Percentiles rank a stretch among this genome's conserved stretches.
Evolutionary conservation across 176 grass and related monocot species (phyloP).

Genomic region (Oryza nivara): DNA sequence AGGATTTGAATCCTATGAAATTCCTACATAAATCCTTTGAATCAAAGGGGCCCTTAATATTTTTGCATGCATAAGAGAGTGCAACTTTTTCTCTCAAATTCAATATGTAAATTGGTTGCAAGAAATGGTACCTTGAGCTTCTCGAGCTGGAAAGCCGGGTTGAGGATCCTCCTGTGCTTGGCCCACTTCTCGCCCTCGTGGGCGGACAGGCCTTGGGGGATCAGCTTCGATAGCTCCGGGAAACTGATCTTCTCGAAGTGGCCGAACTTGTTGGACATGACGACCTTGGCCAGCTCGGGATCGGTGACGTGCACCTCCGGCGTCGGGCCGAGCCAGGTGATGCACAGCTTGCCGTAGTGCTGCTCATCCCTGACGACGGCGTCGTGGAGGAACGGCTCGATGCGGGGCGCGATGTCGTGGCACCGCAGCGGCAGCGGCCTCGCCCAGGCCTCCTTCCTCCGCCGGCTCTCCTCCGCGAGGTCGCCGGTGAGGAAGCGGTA

Average conservation of each 20-base stretch:
- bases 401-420: conserved; percentile 50
- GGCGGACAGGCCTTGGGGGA: conserved; percentile 5
- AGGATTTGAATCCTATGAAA: no score
- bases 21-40: no score
- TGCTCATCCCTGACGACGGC: conserved; percentile 40
- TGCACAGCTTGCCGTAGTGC: conserved; percentile 33
- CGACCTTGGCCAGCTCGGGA: conserved; percentile 44
- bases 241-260: conserved; percentile 52
- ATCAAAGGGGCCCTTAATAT: no score
- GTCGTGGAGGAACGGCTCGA: conserved; percentile 47
- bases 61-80: no score
- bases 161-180: conserved; percentile 54
- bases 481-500: conserved; percentile 58
- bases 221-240: neutral
- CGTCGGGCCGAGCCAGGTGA: conserved; percentile 58
- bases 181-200: conserved; percentile 53
- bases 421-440: conserved; percentile 48
- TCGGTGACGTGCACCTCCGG: conserved; percentile 54
- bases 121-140: conserved; percentile 46
- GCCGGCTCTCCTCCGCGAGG: conserved; percentile 28
- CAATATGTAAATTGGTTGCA: no score
- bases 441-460: conserved; percentile 44
- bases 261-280: conserved; percentile 58
- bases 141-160: conserved; percentile 51
- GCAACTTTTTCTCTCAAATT: no score